Percentiles rank a stretch among this genome's conserved stretches.
These are phyloP conservation scores for Torrubiella hemipterigena DNA, from an alignment of 2,329 filamentous ascomycete genomes.

Conservation along the genomic window DNA sequence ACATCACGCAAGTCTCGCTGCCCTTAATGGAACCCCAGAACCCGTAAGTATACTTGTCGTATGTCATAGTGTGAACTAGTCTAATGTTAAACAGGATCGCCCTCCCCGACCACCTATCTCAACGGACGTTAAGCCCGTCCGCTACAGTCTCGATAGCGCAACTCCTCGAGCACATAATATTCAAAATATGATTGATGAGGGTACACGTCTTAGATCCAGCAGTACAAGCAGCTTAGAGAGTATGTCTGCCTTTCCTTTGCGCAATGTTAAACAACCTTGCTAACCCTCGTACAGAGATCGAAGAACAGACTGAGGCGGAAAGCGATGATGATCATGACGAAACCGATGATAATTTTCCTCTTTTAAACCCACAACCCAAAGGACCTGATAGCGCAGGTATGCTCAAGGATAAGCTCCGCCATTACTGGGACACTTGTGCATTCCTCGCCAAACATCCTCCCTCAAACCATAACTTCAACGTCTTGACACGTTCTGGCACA, in stretches of 20 bases:
- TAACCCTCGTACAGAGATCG: slow-evolving; percentile 35
- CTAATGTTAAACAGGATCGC: slow-evolving; percentile 8
- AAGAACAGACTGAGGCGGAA: slow-evolving; percentile 39
- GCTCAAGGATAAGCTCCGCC: too few species aligned
- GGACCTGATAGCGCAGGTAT: too few species aligned
- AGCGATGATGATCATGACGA: slow-evolving; percentile 48
- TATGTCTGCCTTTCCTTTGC: slow-evolving; percentile 24
- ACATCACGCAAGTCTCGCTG: slow-evolving; percentile 19
- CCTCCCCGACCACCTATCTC: slow-evolving; percentile 60
- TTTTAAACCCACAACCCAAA: too few species aligned
- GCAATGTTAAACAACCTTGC: slow-evolving; percentile 3
- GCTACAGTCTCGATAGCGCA: slow-evolving; percentile 54
- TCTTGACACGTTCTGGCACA: slow-evolving; percentile 63
- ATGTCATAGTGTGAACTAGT: slow-evolving; percentile 3
- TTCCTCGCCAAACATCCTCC: slow-evolving; percentile 79
- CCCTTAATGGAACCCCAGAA: slow-evolving; percentile 10
- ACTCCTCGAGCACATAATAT: slow-evolving; percentile 78
- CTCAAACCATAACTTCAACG: slow-evolving; percentile 57
- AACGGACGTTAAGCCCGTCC: slow-evolving; percentile 56
- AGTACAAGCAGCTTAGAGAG: slow-evolving; percentile 69
- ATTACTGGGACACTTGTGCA: slow-evolving; percentile 90
- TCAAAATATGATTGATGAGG: slow-evolving; percentile 54
- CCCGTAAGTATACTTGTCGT: slow-evolving; percentile 12
- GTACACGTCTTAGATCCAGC: slow-evolving; percentile 46
- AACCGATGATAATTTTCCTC: slow-evolving; percentile 4